Base-by-base conservation (phyloP, 192 early-diverging fungal genomes). In the Bifiguratus adelaidae region DNA sequence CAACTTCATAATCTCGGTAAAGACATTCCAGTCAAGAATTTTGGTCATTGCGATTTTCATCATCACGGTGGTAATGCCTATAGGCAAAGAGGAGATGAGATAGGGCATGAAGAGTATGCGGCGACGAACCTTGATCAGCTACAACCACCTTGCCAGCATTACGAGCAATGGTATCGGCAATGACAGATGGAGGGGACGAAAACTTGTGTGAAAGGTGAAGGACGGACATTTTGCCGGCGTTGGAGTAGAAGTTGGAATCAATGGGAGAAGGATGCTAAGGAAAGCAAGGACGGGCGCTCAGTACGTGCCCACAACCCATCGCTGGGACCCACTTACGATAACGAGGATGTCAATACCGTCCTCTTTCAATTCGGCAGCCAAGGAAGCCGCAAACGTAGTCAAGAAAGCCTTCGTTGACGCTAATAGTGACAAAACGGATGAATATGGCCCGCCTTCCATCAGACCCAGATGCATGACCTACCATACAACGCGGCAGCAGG, bases 21-120 rank as follows among this genome's bases (percentile, higher is more conserved):
- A 55, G 16, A 74, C 53, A n/a, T 74, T 77, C 67, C 71, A 78
- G 37, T 78, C 76, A 30, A 77, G 29, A 3, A 76, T 15, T 50
- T 73, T 73, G 28, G 52, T 47, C 28, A 67, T 37, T n/a, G 63
- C 16, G 26, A 76, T 48, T 50, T 67, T 66, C 53, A 75, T 64
- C 12, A 52, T 24, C 22, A 76, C 65, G 21, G 63, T 65, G n/a
- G 65, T 58, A 13, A 40, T 40, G 37, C 37, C 37, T 40, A 20
- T 40, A 5, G 5, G 37, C 16, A 20, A 20, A 21, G 37, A 38
- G 22, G 12, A 38, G 37, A 21, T 7, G 7, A 15, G 13, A 13
- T 40, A 20, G 37, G 22, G 7, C 16, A 20, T 40, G 16, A 21
- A 1, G 16, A 40, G 15, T 40, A 6, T 1, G 22, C 13, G 18